phyloP scores from a whole-genome alignment of 2,329 filamentous ascomycete genomes.

The Neoscytalidium dimidiatum region DNA sequence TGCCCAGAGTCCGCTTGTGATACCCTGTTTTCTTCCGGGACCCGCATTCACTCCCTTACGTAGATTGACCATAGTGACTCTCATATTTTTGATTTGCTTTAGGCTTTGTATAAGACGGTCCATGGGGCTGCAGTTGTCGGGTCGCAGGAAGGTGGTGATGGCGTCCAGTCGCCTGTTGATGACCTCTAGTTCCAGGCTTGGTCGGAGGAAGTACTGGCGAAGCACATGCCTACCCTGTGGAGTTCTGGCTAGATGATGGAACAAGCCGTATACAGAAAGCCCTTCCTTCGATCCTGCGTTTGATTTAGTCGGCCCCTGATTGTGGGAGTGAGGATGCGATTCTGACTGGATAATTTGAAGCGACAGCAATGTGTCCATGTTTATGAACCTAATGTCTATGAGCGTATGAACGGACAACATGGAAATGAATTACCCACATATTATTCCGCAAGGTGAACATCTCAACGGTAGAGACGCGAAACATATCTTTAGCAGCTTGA shows the following conservation, averaged over 20 bases:
- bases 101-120: constrained; percentile 62
- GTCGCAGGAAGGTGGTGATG: constrained; percentile 65
- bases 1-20: constrained; percentile 71
- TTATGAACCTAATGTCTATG: constrained; percentile 69
- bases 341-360: constrained; percentile 85
- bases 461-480: constrained; percentile 64
- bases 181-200: constrained; percentile 65
- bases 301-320: constrained; percentile 65
- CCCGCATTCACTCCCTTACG: constrained; percentile 72
- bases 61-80: constrained; percentile 66
- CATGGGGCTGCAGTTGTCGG: constrained; percentile 64
- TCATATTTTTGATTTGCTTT: constrained; percentile 75
- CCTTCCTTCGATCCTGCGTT: constrained; percentile 73
- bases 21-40: constrained; percentile 52
- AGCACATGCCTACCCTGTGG: constrained; percentile 75
- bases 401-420: background rate
- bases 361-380: constrained; percentile 75
- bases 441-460: constrained; percentile 71
- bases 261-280: constrained; percentile 81
- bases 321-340: constrained; percentile 78
- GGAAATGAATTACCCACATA: constrained; percentile 52
- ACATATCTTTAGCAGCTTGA: constrained; percentile 54
- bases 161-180: constrained; percentile 74
- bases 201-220: constrained; percentile 79
- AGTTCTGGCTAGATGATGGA: constrained; percentile 72